Conservation (phyloP, 1,284 basidiomycete genomes). For the Paramarasmius palmivorus region DNA sequence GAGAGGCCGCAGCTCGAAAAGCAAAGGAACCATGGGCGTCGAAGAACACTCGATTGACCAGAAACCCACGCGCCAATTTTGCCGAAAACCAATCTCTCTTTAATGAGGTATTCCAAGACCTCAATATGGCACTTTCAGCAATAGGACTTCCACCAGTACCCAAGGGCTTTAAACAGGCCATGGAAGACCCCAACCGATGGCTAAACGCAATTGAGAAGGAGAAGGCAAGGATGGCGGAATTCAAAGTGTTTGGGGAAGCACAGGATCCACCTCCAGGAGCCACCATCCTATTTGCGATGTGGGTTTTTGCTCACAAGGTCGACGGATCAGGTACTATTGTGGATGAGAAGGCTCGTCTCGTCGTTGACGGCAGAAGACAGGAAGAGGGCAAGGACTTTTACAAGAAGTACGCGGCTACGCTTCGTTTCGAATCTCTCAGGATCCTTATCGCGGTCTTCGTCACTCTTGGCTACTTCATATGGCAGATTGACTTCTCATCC, state of each 20-base stretch:
- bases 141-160: conserved; percentile 10
- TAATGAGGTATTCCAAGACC: neutral
- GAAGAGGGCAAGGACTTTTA: neutral
- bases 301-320: conserved; percentile 10
- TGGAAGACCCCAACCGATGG: conserved; percentile 18
- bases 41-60: too few species aligned
- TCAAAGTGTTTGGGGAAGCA: conserved; percentile 12
- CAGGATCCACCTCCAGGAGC: neutral
- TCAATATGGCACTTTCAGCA: conserved; percentile 6
- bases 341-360: conserved; percentile 1
- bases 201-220: conserved; percentile 20
- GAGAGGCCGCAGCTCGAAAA: too few species aligned
- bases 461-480: neutral
- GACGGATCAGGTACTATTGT: conserved; percentile 6
- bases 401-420: neutral
- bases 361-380: neutral
- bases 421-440: neutral
- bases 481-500: conserved; percentile 4
- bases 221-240: conserved; percentile 8
- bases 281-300: neutral
- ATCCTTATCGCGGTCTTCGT: neutral
- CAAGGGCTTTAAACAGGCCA: conserved; percentile 18
- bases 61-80: too few species aligned
- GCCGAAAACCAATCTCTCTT: too few species aligned
- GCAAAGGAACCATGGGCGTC: too few species aligned